A percentile compares a stretch with the other conserved stretches of the same genome.
phyloP scores from a whole-genome alignment of 78 protist genomes.

The Dictyostelium firmibasis region DNA sequence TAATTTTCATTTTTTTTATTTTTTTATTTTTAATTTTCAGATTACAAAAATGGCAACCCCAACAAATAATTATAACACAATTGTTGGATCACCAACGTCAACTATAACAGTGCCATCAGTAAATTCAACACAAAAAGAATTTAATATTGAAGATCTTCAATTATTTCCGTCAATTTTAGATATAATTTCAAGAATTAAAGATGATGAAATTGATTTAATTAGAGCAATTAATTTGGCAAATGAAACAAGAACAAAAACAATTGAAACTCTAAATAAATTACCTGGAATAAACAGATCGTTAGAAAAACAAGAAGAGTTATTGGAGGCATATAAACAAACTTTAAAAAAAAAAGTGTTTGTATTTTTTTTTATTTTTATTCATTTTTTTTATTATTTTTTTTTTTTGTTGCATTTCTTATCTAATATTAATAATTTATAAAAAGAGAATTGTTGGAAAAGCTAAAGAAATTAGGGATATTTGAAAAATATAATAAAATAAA shows the following conservation, averaged over 20 bases:
- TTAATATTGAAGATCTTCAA: slow-evolving; percentile 52
- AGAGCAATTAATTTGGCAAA: slow-evolving; percentile 42
- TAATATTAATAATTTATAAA: no score
- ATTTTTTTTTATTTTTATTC: not conserved
- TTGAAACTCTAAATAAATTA: not conserved
- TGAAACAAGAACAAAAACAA: not conserved
- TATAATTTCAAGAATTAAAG: slow-evolving; percentile 52
- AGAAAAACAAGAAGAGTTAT: slow-evolving; percentile 39
- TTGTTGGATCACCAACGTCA: not conserved
- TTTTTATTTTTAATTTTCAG: not conserved
- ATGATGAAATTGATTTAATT: slow-evolving; percentile 63
- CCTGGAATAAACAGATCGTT: slow-evolving; percentile 58
- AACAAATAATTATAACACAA: not conserved
- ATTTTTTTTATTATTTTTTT: not conserved
- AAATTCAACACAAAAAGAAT: not conserved
- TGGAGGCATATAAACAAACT: slow-evolving; percentile 33
- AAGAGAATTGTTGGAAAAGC: slow-evolving; percentile 19
- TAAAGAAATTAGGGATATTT: slow-evolving; percentile 27
- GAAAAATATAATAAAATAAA: not conserved
- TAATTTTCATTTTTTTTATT: not conserved
- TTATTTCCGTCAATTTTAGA: slow-evolving; percentile 50
- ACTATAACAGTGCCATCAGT: not conserved
- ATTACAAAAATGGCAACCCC: not conserved
- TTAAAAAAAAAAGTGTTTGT: slow-evolving; percentile 54
- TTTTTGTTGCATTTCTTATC: not conserved